phyloP scores from a whole-genome alignment of 805 yeast species.

The Ogataea wickerhamii region DNA sequence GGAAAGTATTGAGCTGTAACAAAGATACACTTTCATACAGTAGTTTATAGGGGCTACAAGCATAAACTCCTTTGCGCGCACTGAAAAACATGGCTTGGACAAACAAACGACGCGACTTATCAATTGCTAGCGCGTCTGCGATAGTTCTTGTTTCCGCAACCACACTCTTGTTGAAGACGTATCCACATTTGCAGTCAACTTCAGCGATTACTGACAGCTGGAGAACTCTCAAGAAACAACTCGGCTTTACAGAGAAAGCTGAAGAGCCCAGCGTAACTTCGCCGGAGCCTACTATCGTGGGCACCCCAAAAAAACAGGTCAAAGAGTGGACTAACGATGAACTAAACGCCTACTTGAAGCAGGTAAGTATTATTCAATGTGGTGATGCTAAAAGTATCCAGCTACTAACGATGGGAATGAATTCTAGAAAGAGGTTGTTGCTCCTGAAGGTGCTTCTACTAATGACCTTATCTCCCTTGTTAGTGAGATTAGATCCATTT shows the following conservation, averaged over 20 bases:
- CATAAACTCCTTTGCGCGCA: too few species aligned
- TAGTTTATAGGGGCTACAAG: too few species aligned
- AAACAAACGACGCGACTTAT: slow-evolving; percentile 25
- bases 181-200: slow-evolving; percentile 42
- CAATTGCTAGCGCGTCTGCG: slow-evolving; percentile 41
- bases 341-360: slow-evolving; percentile 35
- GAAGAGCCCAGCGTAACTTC: background rate
- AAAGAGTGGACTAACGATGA: slow-evolving; percentile 35
- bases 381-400: background rate
- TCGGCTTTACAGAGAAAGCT: slow-evolving; percentile 6
- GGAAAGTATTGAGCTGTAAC: too few species aligned
- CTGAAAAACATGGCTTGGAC: slow-evolving; percentile 15
- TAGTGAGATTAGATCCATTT: slow-evolving; percentile 36
- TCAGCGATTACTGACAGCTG: background rate
- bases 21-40: too few species aligned
- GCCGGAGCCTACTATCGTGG: slow-evolving; percentile 19
- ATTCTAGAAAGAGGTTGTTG: slow-evolving; percentile 41
- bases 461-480: slow-evolving; percentile 46
- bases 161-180: slow-evolving; percentile 41
- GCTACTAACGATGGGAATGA: slow-evolving; percentile 11
- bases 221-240: slow-evolving; percentile 3
- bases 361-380: slow-evolving; percentile 35
- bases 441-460: slow-evolving; percentile 44
- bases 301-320: slow-evolving; percentile 16
- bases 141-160: slow-evolving; percentile 43